Evolutionary conservation across 2,329 filamentous ascomycete genomes (phyloP), one percentile per base, ranked within the genome.

Genomic region (Xylaria sp.): DNA sequence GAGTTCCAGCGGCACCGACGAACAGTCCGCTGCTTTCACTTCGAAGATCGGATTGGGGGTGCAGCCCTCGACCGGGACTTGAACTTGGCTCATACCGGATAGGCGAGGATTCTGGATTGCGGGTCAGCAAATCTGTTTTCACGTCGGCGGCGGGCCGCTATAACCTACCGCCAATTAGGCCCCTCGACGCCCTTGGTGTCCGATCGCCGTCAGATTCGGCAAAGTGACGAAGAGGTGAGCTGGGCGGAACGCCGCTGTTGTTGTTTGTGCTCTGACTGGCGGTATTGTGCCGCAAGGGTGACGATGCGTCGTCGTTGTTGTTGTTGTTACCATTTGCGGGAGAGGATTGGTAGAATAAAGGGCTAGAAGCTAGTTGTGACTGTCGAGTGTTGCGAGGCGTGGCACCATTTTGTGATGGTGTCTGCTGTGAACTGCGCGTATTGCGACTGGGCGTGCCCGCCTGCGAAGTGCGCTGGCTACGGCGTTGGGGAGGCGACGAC

Each of bases 71-170:
- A n/a, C 89, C 90, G 31, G 94, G 93, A 78, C 93, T 97, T 46
- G 95, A 97, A 81, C 94, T 97, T 44, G 94, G 90, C 66, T 93
- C 93, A 79, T 98, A 98, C 79, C 91, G 90, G 74, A 98, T 93
- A 1, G 95, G 95, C 0, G 95, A 98, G 0, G 95, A 98, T 77
- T 94, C 95, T 97, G 74, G 13, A 1, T 60, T 20, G 9, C 63
- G 23, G 70, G 13, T 34, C 20, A 73, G 69, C 23, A 20, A 12
- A 10, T 23, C 20, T 2, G 12, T 34, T 31, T 60, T 46, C 5
- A 44, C 3, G 44, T 58, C 20, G 1, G 15, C 6, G 13, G 18
- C 13, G 3, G 5, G 8, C 3, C 18, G 23, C 41, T 48, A 52
- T 25, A 37, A 72, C 84, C 80, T 80, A 93, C 92, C 92, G 83